phyloP scores from a whole-genome alignment of 2,329 filamentous ascomycete genomes.

The Phyllosticta citrichinensis region DNA sequence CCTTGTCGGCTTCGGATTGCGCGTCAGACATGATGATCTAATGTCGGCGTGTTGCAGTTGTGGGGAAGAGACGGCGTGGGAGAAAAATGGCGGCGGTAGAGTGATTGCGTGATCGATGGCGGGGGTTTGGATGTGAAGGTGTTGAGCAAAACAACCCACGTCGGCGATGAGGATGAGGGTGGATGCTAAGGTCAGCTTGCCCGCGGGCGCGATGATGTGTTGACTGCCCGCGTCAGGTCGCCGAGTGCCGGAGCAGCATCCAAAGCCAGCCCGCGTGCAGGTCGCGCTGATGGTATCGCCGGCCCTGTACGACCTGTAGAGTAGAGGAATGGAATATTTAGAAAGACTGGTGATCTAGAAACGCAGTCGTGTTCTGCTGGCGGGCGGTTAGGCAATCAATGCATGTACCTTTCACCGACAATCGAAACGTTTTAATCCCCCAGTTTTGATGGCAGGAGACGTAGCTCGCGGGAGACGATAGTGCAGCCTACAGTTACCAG shows the following conservation, averaged over 20 bases:
- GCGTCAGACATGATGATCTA: constrained; percentile 18
- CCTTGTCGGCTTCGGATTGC: constrained; percentile 40
- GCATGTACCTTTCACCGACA: too few species aligned
- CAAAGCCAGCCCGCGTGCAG: neutral
- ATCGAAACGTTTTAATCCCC: too few species aligned
- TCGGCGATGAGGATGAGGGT: too few species aligned
- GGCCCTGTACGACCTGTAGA: too few species aligned
- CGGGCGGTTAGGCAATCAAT: too few species aligned
- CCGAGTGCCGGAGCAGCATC: neutral
- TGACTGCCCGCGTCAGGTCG: too few species aligned
- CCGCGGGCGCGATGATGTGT: neutral
- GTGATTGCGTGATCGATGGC: neutral
- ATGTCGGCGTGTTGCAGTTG: neutral
- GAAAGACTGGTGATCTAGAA: too few species aligned
- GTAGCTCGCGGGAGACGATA: too few species aligned
- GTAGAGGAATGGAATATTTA: neutral
- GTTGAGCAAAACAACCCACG: neutral
- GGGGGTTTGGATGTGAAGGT: neutral
- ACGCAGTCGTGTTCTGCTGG: too few species aligned
- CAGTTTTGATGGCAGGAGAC: too few species aligned
- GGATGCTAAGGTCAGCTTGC: neutral
- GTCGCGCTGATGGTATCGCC: too few species aligned
- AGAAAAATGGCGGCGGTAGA: neutral
- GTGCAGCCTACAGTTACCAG: too few species aligned
- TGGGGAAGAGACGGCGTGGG: neutral